Evolutionary conservation across 1,139 yeast species (phyloP).

Genomic region (Scheffersomyces parashehatae): DNA sequence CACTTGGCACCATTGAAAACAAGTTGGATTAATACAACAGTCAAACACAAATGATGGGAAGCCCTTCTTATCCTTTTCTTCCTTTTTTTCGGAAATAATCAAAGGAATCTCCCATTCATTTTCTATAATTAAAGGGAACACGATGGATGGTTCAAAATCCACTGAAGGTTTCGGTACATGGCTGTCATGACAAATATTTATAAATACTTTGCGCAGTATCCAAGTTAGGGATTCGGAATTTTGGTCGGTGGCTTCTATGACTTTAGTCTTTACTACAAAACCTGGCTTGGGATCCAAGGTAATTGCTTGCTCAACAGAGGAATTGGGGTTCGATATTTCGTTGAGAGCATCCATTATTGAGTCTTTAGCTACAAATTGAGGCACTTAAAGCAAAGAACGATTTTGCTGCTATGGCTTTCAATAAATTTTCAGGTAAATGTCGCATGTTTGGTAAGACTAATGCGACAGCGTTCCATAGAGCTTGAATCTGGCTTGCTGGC

Average conservation of each 20-base stretch:
- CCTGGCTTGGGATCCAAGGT: constrained; percentile 50
- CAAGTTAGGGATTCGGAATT: constrained; percentile 5
- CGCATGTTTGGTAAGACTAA: too few species aligned
- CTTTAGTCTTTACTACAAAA: constrained; percentile 64
- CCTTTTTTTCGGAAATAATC: constrained; percentile 55
- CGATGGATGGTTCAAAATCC: constrained; percentile 55
- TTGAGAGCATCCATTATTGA: too few species aligned
- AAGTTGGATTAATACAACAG: constrained; percentile 65
- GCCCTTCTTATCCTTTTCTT: constrained; percentile 72
- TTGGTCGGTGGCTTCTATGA: constrained; percentile 35
- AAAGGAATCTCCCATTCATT: constrained; percentile 87
- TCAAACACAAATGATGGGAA: constrained; percentile 65
- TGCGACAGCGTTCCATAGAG: too few species aligned
- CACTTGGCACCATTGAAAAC: constrained; percentile 62
- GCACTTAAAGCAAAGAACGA: too few species aligned
- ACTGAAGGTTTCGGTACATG: constrained; percentile 56
- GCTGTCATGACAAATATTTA: constrained; percentile 69
- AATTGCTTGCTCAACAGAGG: constrained; percentile 5
- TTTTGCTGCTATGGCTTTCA: too few species aligned
- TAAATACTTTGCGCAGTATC: constrained; percentile 64
- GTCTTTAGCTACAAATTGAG: too few species aligned
- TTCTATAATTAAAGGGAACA: constrained; percentile 66
- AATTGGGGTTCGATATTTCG: too few species aligned
- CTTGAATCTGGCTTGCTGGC: too few species aligned
- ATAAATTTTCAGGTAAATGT: too few species aligned